Evolutionary conservation across 148 eudicot species (phyloP).

Genomic region (Rhododendron williamsianum): DNA sequence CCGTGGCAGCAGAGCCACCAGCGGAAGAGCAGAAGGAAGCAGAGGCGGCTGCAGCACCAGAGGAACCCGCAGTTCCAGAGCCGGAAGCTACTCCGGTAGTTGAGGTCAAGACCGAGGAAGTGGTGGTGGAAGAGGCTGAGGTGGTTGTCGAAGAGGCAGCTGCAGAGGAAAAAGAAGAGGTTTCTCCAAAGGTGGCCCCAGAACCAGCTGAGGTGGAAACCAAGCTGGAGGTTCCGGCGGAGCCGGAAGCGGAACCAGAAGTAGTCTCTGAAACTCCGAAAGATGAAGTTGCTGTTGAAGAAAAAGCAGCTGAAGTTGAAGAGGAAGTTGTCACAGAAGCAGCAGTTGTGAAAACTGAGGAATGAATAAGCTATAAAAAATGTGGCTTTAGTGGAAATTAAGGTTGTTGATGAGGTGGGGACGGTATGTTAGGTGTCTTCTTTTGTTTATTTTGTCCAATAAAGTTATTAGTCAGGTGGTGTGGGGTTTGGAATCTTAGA

Average conservation of each 20-base stretch:
- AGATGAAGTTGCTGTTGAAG: conserved; percentile 12
- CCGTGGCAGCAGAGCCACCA: background rate
- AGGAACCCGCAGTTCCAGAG: background rate
- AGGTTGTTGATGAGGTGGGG: background rate
- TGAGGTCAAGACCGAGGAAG: background rate
- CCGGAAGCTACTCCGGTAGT: background rate
- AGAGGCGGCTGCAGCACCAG: background rate
- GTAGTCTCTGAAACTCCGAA: conserved; percentile 5
- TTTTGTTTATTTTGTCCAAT: background rate
- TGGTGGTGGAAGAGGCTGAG: conserved; percentile 10
- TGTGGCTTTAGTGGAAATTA: background rate
- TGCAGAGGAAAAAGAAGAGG: conserved; percentile 9
- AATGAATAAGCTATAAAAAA: background rate
- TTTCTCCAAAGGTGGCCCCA: conserved; percentile 8
- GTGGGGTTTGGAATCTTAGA: background rate
- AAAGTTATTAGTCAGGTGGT: background rate
- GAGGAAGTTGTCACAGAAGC: conserved; percentile 9
- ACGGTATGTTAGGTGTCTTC: background rate
- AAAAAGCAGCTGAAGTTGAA: conserved; percentile 5
- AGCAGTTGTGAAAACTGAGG: conserved; percentile 14
- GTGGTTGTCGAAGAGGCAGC: background rate
- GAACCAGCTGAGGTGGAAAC: conserved; percentile 8
- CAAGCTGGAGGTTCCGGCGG: background rate
- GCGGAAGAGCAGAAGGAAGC: conserved; percentile 9
- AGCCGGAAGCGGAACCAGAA: background rate